A percentile compares a stretch with the other conserved stretches of the same genome.
These are phyloP conservation scores for Phlegmacium glaucopus DNA, from an alignment of 768 basidiomycete species.

Conservation along the genomic window DNA sequence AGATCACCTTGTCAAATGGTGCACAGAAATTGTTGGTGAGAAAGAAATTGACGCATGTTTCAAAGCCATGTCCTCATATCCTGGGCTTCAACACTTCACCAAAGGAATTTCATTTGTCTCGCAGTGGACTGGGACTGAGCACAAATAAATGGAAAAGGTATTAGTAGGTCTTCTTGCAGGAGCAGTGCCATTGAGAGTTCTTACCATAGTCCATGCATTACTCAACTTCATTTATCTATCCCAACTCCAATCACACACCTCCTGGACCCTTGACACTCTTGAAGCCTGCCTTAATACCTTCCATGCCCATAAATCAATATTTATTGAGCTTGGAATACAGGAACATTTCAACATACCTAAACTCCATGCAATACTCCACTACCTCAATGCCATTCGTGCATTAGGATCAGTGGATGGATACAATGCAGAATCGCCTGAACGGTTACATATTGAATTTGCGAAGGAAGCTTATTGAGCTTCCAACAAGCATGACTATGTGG, in stretches of 20 bases:
- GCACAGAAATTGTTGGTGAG: slow-evolving; percentile 10
- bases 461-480: slow-evolving; percentile 29
- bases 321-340: slow-evolving; percentile 20
- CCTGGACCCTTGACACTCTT: slow-evolving; percentile 1
- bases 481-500: slow-evolving; percentile 25
- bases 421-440: slow-evolving; percentile 33
- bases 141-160: slow-evolving; percentile 34
- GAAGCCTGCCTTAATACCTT: slow-evolving; percentile 12
- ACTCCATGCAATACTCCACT: slow-evolving; percentile 31
- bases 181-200: slow-evolving; percentile 13
- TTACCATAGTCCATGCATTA: slow-evolving; percentile 19
- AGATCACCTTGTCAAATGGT: slow-evolving; percentile 37
- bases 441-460: slow-evolving; percentile 41
- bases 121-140: slow-evolving; percentile 23
- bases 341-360: slow-evolving; percentile 39
- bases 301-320: slow-evolving; percentile 29
- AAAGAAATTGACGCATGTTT: slow-evolving; percentile 32
- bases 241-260: slow-evolving; percentile 10
- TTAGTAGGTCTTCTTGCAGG: slow-evolving; percentile 31
- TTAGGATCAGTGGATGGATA: slow-evolving; percentile 28
- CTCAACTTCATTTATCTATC: slow-evolving; percentile 24
- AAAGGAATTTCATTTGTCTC: slow-evolving; percentile 12
- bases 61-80: slow-evolving; percentile 26
- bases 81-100: slow-evolving; percentile 31
- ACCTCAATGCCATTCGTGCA: slow-evolving; percentile 22